Evolutionary conservation across 768 basidiomycete species (phyloP).

Genomic region (Termitomyces bulborhizus): DNA sequence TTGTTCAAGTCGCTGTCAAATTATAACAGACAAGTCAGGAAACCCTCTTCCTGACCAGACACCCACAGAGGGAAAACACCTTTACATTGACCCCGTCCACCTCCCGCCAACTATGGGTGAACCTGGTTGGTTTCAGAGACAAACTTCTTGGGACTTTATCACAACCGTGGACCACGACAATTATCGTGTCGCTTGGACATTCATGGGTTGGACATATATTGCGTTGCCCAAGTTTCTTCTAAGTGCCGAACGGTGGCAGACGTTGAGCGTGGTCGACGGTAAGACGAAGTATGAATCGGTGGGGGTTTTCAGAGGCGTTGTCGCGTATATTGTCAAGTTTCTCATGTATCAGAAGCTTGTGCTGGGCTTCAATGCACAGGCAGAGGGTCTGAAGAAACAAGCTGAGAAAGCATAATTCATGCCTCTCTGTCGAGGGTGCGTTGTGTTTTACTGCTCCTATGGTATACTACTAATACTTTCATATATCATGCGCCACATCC

Average conservation of each 20-base stretch:
- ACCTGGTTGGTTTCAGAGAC: conserved; percentile 28
- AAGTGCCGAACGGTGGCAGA: conserved; percentile 57
- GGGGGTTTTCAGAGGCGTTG: conserved; percentile 51
- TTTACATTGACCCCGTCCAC: conserved; percentile 46
- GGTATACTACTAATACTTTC: neutral
- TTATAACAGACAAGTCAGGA: conserved; percentile 32
- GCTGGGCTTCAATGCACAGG: conserved; percentile 46
- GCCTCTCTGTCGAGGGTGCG: neutral
- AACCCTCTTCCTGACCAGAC: conserved; percentile 41
- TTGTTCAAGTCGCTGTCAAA: conserved; percentile 40
- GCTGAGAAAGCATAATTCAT: conserved; percentile 29
- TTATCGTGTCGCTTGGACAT: conserved; percentile 54
- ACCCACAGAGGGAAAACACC: conserved; percentile 38
- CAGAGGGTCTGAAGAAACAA: conserved; percentile 46
- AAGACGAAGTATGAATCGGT: conserved; percentile 58
- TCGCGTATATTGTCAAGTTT: conserved; percentile 47
- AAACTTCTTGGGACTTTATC: conserved; percentile 38
- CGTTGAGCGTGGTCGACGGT: conserved; percentile 41
- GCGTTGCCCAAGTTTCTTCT: conserved; percentile 43
- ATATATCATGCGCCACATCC: neutral
- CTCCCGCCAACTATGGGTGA: conserved; percentile 55
- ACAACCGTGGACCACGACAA: conserved; percentile 46
- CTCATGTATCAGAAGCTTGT: conserved; percentile 37
- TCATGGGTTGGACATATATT: too few species aligned
- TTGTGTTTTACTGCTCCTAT: neutral